These are phyloP conservation scores for Tetracladium marchalianum DNA, from an alignment of 495 filamentous ascomycete genomes.

Conservation along the genomic window DNA sequence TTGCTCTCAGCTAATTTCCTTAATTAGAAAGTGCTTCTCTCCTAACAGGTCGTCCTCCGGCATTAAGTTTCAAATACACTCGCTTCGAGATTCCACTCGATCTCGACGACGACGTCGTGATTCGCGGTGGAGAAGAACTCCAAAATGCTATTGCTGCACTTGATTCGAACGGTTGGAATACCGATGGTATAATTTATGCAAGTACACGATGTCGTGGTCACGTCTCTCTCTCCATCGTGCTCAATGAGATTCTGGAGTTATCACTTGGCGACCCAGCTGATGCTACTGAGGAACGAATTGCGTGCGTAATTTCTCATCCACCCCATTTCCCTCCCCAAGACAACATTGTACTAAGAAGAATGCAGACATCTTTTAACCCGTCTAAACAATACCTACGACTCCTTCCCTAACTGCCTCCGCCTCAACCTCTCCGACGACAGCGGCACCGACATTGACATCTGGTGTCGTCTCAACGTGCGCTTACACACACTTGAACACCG, in stretches of 20 bases:
- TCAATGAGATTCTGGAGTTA: slow-evolving; percentile 17
- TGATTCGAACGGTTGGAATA: slow-evolving; percentile 17
- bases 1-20: too few species aligned
- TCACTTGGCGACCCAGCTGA: slow-evolving; percentile 12
- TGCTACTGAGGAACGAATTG: slow-evolving; percentile 9
- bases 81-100: slow-evolving; percentile 11
- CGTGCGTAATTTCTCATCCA: slow-evolving; percentile 1
- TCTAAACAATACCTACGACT: slow-evolving; percentile 5
- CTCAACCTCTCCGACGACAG: slow-evolving; percentile 2
- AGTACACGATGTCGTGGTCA: slow-evolving; percentile 2
- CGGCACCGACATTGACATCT: not conserved
- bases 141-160: slow-evolving; percentile 5
- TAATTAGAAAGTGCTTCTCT: slow-evolving; percentile 2
- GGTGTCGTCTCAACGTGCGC: slow-evolving; percentile 4
- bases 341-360: not conserved
- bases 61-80: slow-evolving; percentile 9
- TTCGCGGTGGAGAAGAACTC: slow-evolving; percentile 13
- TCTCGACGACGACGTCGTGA: slow-evolving; percentile 14
- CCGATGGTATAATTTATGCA: slow-evolving; percentile 3
- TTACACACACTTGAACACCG: slow-evolving; percentile 13
- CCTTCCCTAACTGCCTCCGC: slow-evolving; percentile 4
- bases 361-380: slow-evolving; percentile 5
- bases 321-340: not conserved
- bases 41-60: slow-evolving; percentile 16
- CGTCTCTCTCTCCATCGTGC: slow-evolving; percentile 3